Percentiles rank a stretch among this genome's conserved stretches.
phyloP scores from a whole-genome alignment of 768 basidiomycete species.

The Tricholoma hemisulphureum region DNA sequence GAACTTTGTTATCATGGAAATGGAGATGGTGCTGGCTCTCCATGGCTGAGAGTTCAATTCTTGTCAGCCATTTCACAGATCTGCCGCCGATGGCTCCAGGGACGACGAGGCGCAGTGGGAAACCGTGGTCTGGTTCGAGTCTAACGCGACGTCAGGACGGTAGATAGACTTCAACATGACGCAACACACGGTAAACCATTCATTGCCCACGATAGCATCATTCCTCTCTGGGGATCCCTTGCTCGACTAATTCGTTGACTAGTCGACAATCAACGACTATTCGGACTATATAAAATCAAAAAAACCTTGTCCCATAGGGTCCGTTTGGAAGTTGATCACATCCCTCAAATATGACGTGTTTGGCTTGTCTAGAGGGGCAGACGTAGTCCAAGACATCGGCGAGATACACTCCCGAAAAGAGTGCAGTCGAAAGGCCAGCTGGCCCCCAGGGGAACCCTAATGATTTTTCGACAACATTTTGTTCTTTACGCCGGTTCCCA shows the following conservation, averaged over 20 bases:
- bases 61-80: conserved; percentile 51
- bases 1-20: conserved; percentile 55
- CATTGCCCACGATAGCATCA: conserved; percentile 57
- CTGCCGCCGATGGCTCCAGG: conserved; percentile 65
- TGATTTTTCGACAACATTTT: conserved; percentile 57
- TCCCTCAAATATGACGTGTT: conserved; percentile 61
- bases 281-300: background rate
- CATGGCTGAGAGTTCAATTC: conserved; percentile 48
- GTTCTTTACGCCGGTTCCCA: conserved; percentile 65
- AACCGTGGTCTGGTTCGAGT: conserved; percentile 64
- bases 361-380: conserved; percentile 32
- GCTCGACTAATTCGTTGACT: background rate
- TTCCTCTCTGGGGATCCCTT: conserved; percentile 41
- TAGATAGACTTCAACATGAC: background rate
- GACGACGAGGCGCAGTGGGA: conserved; percentile 60
- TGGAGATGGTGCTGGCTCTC: conserved; percentile 56
- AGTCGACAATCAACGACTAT: background rate
- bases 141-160: background rate
- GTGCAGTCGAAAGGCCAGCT: conserved; percentile 49
- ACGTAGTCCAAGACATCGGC: conserved; percentile 51
- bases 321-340: conserved; percentile 56
- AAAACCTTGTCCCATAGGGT: conserved; percentile 50
- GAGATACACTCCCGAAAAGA: conserved; percentile 61
- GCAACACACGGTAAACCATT: conserved; percentile 46
- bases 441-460: conserved; percentile 59